Evolutionary conservation across 2,329 filamentous ascomycete species (phyloP), one percentile per base, ranked within the genome.

Genomic region (Coniosporium tulheliwenetii): DNA sequence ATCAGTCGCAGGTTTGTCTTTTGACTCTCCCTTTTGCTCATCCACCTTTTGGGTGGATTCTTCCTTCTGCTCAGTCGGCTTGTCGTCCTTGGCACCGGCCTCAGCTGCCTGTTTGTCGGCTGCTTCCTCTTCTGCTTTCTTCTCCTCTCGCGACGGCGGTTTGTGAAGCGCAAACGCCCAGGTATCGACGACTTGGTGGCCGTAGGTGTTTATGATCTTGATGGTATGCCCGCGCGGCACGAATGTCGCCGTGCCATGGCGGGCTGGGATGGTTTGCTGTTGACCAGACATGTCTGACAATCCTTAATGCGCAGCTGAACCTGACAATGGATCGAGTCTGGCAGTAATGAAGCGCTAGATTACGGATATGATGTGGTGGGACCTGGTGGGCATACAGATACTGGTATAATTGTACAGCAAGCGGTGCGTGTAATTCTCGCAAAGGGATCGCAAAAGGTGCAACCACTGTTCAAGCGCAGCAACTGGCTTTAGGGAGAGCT

Each of bases 181-280:
- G 16, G 63, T 65, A 43, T 66, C 65, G 16, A 69, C 57, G 8
- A 66, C 62, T 51, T 70, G 66, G 37, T 61, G 62, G n/a, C 66
- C 66, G 43, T 65, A 67, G 1, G 63, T 66, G 42, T 69, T 69
- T 42, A 69, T 60, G 35, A 70, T 64, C 50, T 68, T 69, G 52
- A 70, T 66, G 2, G 58, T 61, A 41, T 64, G 57, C 14, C 65
- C 66, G 15, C 61, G 56, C 4, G 66, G 66, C 42, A 70, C 66
- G 43, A 67, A 69, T 1, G 66, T 69, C 9, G 66, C 66, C 7
- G 64, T 64, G 45, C 65, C 66, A 55, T 68, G 65, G 39, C 65
- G 58, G 14, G 66, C 66, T 9, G 64, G 65, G 41, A 70, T 67
- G 1, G 60, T 63, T 43, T 69, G 66, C 2, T 61, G 48, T 41